Evolutionary conservation across 345 rosid species (phyloP).

Genomic region (Camelina laxa): DNA sequence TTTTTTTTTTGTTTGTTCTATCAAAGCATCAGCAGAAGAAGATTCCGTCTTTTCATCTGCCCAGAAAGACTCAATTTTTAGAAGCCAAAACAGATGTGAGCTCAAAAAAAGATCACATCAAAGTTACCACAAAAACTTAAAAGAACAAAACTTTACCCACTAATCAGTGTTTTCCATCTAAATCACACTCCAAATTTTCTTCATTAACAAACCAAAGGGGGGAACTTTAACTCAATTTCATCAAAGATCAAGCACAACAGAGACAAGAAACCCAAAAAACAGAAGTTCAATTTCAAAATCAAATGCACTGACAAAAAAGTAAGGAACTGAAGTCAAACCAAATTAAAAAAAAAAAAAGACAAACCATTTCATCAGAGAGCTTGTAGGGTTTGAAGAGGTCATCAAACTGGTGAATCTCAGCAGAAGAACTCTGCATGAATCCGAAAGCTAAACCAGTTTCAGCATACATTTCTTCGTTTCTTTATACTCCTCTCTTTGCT

Average conservation of each 20-base stretch:
- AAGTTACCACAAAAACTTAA: constrained; percentile 15
- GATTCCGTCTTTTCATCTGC: constrained; percentile 25
- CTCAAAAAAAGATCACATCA: constrained; percentile 2
- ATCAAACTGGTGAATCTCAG: constrained; percentile 70
- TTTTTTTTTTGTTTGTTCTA: background rate
- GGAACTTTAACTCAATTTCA: background rate
- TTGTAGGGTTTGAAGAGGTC: constrained; percentile 66
- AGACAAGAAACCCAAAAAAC: background rate
- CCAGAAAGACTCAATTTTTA: constrained; percentile 36
- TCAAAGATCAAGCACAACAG: background rate
- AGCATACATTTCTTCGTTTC: constrained; percentile 66
- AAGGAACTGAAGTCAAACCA: background rate
- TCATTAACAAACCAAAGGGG: background rate
- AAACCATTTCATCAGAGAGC: constrained; percentile 64
- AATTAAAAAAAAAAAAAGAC: background rate
- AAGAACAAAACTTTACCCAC: background rate
- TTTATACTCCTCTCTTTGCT: background rate
- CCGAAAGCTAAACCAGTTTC: constrained; percentile 64
- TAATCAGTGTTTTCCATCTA: background rate
- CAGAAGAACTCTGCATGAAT: constrained; percentile 63
- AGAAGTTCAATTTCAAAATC: background rate
- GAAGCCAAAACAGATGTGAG: constrained; percentile 17
- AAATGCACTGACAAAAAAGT: background rate
- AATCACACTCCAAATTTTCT: background rate
- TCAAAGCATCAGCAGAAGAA: constrained; percentile 29